phyloP scores from a whole-genome alignment of 2,329 filamentous ascomycete genomes.

The Domatiomyces globalis region DNA sequence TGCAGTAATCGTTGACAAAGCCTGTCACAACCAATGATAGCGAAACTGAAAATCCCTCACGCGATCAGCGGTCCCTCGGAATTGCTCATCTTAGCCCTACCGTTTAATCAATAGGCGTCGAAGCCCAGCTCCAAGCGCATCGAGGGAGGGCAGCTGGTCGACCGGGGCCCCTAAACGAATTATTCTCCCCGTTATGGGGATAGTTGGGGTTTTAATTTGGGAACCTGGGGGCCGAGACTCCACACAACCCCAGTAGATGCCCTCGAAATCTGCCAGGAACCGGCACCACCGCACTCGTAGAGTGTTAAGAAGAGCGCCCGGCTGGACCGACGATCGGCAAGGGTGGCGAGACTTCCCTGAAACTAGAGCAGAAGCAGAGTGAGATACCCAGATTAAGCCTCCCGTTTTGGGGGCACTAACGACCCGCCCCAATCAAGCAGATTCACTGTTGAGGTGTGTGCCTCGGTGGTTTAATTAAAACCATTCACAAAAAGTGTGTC shows the following conservation, averaged over 20 bases:
- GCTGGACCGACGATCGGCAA: neutral
- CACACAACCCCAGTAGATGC: neutral
- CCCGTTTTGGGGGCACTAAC: neutral
- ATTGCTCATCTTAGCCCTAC: neutral
- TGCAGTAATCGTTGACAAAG: neutral
- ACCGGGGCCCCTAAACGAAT: neutral
- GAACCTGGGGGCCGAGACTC: neutral
- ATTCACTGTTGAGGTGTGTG: neutral
- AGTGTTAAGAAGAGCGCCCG: neutral
- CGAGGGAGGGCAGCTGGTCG: neutral
- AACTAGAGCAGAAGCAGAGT: neutral
- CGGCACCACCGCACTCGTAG: neutral
- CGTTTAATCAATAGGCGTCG: neutral
- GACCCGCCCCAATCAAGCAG: neutral
- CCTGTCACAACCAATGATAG: neutral
- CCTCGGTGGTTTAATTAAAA: neutral
- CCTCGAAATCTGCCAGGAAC: neutral
- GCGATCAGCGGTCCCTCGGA: neutral
- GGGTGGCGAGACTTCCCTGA: neutral
- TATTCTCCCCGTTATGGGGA: neutral
- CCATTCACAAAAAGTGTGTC: neutral
- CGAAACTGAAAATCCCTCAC: neutral
- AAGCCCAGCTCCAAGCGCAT: neutral
- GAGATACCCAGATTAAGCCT: neutral
- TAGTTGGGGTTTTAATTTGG: neutral